Evolutionary conservation across 2,329 filamentous ascomycete species (phyloP), one percentile per base, ranked within the genome.

Genomic region (Pleurostoma richardsiae): DNA sequence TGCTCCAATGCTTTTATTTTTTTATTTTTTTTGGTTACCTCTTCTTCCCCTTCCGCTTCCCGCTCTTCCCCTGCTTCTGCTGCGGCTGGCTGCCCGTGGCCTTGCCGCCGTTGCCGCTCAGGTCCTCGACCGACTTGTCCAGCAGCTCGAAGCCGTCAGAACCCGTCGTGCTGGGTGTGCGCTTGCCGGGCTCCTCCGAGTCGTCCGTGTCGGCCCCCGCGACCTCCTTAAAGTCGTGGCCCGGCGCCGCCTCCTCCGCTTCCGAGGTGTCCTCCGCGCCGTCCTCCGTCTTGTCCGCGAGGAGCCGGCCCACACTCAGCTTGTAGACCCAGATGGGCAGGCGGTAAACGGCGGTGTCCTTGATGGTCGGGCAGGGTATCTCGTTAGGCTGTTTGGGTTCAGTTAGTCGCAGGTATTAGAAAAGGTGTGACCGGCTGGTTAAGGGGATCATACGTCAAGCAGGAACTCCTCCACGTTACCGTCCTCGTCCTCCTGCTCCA

Each of bases 401-500:
- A 8, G 33, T 36, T 36, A 36, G 33, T n/a, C 19, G 19, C 19
- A 19, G 19, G 6, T 38, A 52, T 63, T 56, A 63, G 57, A 41
- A 46, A 46, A 42, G 30, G 4, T 29, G 11, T n/a, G 11, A 29
- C 27, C 11, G 11, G n/a, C 19, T n/a, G 30, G 28, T 30, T 38
- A 39, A 10, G 19, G 30, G 29, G 7, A 44, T 79, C 86, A 76
- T 70, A 96, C 83, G 64, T 99, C 92, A 50, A 99, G 82, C 53
- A 96, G 72, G 62, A 85, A 95, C 63, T 96, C 89, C 55, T 87
- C 80, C 30, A 82, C 79, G 46, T 88, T 82, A 45, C 94, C 94
- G 28, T 96, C 89, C 55, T 91, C 90, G 44, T 90, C 89, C 58
- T 89, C 80, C 61, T 95, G 88, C 67, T 97, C 91, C n/a, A 99